Evolutionary conservation across 2,329 filamentous ascomycete genomes (phyloP), one percentile per base, ranked within the genome.

Genomic region (Fusarium domesticum): DNA sequence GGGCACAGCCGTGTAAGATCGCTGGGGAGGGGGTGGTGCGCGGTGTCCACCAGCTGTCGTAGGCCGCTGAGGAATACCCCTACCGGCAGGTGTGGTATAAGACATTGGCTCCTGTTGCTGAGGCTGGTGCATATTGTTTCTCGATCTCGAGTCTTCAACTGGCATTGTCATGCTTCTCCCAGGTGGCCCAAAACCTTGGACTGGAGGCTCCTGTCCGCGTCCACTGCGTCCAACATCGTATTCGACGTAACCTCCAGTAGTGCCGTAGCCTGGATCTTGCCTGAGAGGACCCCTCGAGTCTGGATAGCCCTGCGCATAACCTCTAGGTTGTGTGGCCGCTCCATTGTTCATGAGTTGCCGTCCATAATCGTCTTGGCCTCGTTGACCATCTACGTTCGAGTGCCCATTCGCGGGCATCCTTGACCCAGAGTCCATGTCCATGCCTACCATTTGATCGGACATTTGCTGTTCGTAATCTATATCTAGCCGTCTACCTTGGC

Each of bases 81-180:
- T 70, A 15, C 71, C 74, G 49, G 64, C 61, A 36, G 69, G 66
- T 6, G 68, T 71, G 53, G 71, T 72, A 37, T 74, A 74, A 2
- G 76, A 71, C 33, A 68, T 71, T 36, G 70, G 73, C 33, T 72
- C 75, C 45, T 64, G 64, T 20, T 70, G 67, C 31, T 64, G 67
- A 17, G 59, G 61, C 7, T 60, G 59, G n/a, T 54, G 56, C 53
- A 62, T 60, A 18, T 62, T 69, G 25, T 70, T 65, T 53, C 69
- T 65, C 15, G 65, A 61, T 15, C 71, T 68, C 39, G 74, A 63
- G 10, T 74, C 70, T 43, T 76, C 72, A 3, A 70, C 62, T 2
- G 80, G 79, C 77, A 83, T 80, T 5, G 81, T 84, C 73, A 76
- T 78, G 45, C 80, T 84, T 54, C 81, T 71, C n/a, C 66, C 59